Evolutionary conservation across 2,329 filamentous ascomycete genomes (phyloP), one percentile per base, ranked within the genome.

Genomic region (Neofusicoccum parvum): DNA sequence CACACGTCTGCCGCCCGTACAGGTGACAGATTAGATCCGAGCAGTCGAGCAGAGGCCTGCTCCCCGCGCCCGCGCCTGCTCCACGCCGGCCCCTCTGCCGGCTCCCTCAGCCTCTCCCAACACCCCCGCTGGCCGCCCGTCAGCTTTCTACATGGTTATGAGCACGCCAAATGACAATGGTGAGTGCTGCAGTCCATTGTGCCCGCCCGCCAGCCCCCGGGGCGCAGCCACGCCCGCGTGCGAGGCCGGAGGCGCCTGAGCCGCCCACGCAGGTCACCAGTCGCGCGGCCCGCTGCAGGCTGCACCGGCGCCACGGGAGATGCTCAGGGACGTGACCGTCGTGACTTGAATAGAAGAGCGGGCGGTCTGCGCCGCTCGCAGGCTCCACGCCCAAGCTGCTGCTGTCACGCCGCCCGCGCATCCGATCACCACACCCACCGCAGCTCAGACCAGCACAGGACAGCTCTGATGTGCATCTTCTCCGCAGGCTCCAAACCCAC

Each of bases 91-190:
- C 56, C 43, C 27, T 46, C 56, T 60, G 54, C 56, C 54, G 54
- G 54, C 49, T 56, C 32, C 50, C 46, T 53, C 48, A 48, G 51
- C 37, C 23, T 34, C 41, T 10, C 59, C 62, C 62, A 50, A 49
- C 60, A 39, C 27, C 49, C 60, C 49, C 51, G 62, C 62, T 64
- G 62, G 62, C 62, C 62, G 34, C 41, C 14, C 62, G 62, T 66
- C 66, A 69, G 73, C 73, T 73, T 69, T 69, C 69, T 69, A 32
- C 69, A 77, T 67, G 75, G 75, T 75, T 74, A 78, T 78, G 76
- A 78, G 74, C 75, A 72, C 71, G 74, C 74, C 73, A 77, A 74
- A 73, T 70, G 74, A 76, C 70, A 69, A 77, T 77, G 76, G 76
- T 78, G 74, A 75, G 74, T 62, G 39, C 39, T 36, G 37, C 32